phyloP scores from a whole-genome alignment of 768 basidiomycete species.

The Lactarius akahatsu region DNA sequence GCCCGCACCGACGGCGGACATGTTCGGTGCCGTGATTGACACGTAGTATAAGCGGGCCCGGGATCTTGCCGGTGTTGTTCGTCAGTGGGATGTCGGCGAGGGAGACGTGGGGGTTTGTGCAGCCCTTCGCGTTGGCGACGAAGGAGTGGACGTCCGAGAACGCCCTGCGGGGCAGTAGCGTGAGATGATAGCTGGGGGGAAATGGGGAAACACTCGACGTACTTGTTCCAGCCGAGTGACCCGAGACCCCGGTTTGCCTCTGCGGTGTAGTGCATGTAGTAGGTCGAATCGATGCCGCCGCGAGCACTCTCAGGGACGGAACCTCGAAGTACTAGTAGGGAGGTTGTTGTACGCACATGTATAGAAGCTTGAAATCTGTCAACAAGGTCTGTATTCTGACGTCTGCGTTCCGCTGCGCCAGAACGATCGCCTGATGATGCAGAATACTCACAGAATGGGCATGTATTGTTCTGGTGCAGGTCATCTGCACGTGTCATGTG shows the following conservation, averaged over 20 bases:
- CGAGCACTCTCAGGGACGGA: conserved; percentile 45
- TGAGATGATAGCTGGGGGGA: too few species aligned
- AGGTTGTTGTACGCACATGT: too few species aligned
- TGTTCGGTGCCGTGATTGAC: conserved; percentile 44
- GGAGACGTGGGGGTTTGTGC: conserved; percentile 41
- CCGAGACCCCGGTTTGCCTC: conserved; percentile 62
- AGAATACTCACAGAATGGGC: too few species aligned
- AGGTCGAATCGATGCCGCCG: conserved; percentile 44
- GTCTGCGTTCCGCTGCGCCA: too few species aligned
- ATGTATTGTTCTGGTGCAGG: too few species aligned
- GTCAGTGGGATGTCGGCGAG: conserved; percentile 35
- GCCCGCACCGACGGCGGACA: conserved; percentile 41
- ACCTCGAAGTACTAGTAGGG: too few species aligned
- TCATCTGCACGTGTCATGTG: too few species aligned
- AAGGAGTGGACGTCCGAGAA: conserved; percentile 51
- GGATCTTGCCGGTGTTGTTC: conserved; percentile 45
- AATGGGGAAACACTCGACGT: conserved; percentile 11
- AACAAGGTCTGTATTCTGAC: too few species aligned
- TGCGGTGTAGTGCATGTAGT: too few species aligned
- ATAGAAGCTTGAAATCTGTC: too few species aligned
- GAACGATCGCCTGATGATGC: too few species aligned
- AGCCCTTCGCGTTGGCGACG: conserved; percentile 48
- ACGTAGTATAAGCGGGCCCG: conserved; percentile 48
- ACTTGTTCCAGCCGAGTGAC: conserved; percentile 59
- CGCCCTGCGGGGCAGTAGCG: conserved; percentile 29